Evolutionary conservation across 768 basidiomycete genomes (phyloP), one percentile per base, ranked within the genome.

Genomic region (Strobilomyces confusus): DNA sequence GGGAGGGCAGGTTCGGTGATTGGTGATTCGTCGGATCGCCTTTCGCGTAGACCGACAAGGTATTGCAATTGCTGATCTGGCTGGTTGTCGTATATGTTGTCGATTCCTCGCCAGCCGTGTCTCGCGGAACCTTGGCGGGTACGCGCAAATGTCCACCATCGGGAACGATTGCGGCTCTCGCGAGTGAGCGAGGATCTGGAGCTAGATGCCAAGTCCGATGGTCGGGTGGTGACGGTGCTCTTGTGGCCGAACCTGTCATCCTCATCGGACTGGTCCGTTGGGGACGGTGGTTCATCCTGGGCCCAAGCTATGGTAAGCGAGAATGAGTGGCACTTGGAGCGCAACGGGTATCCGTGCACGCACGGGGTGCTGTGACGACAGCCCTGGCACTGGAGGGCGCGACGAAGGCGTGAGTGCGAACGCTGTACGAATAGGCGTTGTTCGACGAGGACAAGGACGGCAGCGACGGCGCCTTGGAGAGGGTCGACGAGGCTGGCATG

Each of bases 211-310:
- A 74, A 70, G 63, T 83, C 84, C 33, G 78, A 79, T 15, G 77
- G 74, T 14, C 75, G 76, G 36, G 74, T 64, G 32, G 77, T 75
- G 50, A 71, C 60, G 34, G 64, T 61, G 41, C 66, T 71, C 52
- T 64, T 60, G 20, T 65, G 59, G 44, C 57, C 58, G 68, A 65
- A 62, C 55, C 60, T 61, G 33, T 58, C 63, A 6, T 62, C 58
- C 29, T 74, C 75, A 44, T 82, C 77, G 40, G 64, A 64, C 30
- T 67, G 60, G 41, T 77, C 77, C 4, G 72, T 79, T 1, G 88
- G 87, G 0, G 88, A 89, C 5, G 87, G 87, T 5, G 88, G 88
- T 63, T 92, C 90, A 65, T 92, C 86, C 59, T 80, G 77, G 5
- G 89, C 90, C 89, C 89, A 92, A 45, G 90, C 89, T 92, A 49